Evolutionary conservation across 2,329 filamentous ascomycete species (phyloP).

Genomic region (Fusarium lyarnte): DNA sequence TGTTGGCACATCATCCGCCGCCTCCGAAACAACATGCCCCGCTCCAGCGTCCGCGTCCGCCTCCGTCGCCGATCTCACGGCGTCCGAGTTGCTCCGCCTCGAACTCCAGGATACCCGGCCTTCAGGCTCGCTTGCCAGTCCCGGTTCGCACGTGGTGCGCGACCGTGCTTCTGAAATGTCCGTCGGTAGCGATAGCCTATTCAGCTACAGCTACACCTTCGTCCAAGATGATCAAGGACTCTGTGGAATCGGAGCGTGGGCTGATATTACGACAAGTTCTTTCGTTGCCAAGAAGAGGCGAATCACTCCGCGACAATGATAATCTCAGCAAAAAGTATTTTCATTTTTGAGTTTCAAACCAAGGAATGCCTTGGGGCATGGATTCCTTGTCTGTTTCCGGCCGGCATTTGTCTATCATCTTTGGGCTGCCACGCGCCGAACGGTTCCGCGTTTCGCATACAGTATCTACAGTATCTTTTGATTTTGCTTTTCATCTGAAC

Average conservation of each 20-base stretch:
- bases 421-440: conserved; percentile 5
- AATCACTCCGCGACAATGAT: conserved; percentile 17
- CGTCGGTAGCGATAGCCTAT: neutral
- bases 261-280: conserved; percentile 22
- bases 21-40: conserved; percentile 29
- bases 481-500: neutral
- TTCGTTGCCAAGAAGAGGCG: conserved; percentile 21
- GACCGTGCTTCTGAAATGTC: conserved; percentile 22
- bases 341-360: neutral
- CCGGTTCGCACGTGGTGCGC: conserved; percentile 6
- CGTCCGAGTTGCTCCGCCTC: conserved; percentile 16
- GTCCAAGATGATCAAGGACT: conserved; percentile 18
- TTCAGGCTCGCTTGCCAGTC: conserved; percentile 12
- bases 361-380: conserved; percentile 9
- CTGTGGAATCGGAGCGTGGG: conserved; percentile 37
- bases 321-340: neutral
- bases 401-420: conserved; percentile 3
- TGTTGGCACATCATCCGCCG: conserved; percentile 1
- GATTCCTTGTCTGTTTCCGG: neutral
- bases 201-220: conserved; percentile 3
- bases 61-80: conserved; percentile 18
- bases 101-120: conserved; percentile 17
- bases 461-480: conserved; percentile 10
- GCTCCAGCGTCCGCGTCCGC: conserved; percentile 16
- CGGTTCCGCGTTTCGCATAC: conserved; percentile 29